phyloP scores from a whole-genome alignment of 257 asterid species.

The Echium plantagineum region DNA sequence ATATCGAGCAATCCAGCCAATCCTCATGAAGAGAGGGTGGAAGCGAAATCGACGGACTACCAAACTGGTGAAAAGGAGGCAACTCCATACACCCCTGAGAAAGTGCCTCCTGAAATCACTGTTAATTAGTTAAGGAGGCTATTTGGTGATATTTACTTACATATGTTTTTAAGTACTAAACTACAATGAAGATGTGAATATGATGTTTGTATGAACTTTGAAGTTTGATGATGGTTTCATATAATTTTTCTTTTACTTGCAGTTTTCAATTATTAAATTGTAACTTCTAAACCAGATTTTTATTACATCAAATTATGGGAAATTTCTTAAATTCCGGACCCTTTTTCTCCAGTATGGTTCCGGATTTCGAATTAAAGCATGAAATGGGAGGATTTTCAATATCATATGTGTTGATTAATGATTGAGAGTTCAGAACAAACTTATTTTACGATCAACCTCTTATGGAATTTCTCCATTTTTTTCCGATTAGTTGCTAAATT shows the following conservation, averaged over 20 bases:
- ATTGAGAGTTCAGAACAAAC: no score
- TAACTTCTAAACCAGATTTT: neutral
- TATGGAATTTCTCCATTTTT: no score
- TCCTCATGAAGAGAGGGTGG: slow-evolving; percentile 15
- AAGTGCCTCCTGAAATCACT: slow-evolving; percentile 16
- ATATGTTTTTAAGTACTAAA: slow-evolving; percentile 4
- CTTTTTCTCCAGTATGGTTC: no score
- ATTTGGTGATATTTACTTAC: slow-evolving; percentile 3
- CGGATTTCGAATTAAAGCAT: no score
- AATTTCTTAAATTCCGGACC: no score
- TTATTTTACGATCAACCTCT: no score
- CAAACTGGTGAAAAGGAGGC: slow-evolving; percentile 12
- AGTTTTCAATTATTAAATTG: neutral
- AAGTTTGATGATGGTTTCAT: neutral
- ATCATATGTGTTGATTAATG: no score
- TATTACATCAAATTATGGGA: neutral
- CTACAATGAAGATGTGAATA: slow-evolving; percentile 1
- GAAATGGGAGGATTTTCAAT: no score
- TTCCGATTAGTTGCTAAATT: no score
- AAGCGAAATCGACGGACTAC: slow-evolving; percentile 10
- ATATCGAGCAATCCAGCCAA: slow-evolving; percentile 14
- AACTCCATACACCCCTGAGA: slow-evolving; percentile 11
- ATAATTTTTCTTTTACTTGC: neutral
- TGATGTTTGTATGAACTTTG: neutral
- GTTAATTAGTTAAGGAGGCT: slow-evolving; percentile 36